These are phyloP conservation scores for Smittium culicis DNA, from an alignment of 371 early-diverging fungal genomes.

Conservation along the genomic window DNA sequence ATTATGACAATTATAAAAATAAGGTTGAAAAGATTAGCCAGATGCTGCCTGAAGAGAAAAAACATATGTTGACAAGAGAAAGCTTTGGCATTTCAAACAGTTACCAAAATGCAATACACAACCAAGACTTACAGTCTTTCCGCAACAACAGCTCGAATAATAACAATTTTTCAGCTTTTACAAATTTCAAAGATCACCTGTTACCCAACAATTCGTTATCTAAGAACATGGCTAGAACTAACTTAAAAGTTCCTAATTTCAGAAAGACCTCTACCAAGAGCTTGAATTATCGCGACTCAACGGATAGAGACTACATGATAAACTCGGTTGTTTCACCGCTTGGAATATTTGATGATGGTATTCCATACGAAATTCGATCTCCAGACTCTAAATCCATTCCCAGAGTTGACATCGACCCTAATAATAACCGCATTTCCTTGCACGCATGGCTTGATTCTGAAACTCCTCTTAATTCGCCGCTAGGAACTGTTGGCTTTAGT, in stretches of 20 bases:
- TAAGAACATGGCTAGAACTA: not conserved
- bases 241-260: not conserved
- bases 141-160: not conserved
- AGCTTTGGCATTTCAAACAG: not conserved
- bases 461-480: not conserved
- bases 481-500: not conserved
- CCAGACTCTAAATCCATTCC: not conserved
- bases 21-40: not conserved
- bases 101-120: not conserved
- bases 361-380: not conserved
- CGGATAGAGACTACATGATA: not conserved
- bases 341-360: not conserved
- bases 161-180: not conserved
- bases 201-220: not conserved
- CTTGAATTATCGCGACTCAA: too few species aligned
- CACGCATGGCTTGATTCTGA: conserved; percentile 1
- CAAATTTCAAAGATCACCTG: not conserved
- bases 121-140: not conserved
- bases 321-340: not conserved
- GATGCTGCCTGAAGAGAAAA: conserved; percentile 1
- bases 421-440: not conserved
- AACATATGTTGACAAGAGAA: not conserved
- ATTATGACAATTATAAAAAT: not conserved
- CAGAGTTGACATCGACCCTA: not conserved
- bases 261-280: not conserved